Conservation (phyloP, 1,139 yeast genomes). For the Pichia kudriavzevii region DNA sequence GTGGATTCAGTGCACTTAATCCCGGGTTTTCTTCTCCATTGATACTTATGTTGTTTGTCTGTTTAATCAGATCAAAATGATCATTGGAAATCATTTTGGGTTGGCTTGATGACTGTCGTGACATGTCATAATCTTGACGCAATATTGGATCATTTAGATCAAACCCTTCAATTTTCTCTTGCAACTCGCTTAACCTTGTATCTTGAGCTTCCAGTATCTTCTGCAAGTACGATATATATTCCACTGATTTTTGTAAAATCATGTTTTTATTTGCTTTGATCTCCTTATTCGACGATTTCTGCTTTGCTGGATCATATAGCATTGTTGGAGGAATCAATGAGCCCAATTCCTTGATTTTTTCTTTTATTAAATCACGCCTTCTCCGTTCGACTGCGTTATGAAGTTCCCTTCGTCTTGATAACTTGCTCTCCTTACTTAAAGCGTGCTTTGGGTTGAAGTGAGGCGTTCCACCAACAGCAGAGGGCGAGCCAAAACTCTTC, state of each 20-base stretch:
- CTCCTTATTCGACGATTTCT: constrained; percentile 42
- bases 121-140: too few species aligned
- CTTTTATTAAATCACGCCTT: constrained; percentile 70
- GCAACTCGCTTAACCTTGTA: constrained; percentile 29
- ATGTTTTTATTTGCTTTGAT: constrained; percentile 67
- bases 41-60: too few species aligned
- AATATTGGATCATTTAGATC: constrained; percentile 5
- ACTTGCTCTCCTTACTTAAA: constrained; percentile 60
- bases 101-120: not conserved
- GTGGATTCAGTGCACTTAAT: too few species aligned
- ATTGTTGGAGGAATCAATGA: constrained; percentile 64
- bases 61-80: not conserved
- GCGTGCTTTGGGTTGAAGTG: constrained; percentile 37
- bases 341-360: constrained; percentile 67
- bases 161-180: constrained; percentile 11
- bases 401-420: constrained; percentile 63
- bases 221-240: constrained; percentile 51
- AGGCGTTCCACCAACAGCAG: constrained; percentile 24
- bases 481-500: constrained; percentile 29
- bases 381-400: constrained; percentile 80
- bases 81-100: not conserved
- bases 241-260: constrained; percentile 60
- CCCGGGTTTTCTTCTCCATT: too few species aligned
- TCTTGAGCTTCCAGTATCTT: constrained; percentile 37
- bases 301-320: constrained; percentile 40